A percentile compares a stretch with the other conserved stretches of the same genome.
These are phyloP conservation scores for Lantana camara DNA, from an alignment of 257 asterid species.

Conservation along the genomic window DNA sequence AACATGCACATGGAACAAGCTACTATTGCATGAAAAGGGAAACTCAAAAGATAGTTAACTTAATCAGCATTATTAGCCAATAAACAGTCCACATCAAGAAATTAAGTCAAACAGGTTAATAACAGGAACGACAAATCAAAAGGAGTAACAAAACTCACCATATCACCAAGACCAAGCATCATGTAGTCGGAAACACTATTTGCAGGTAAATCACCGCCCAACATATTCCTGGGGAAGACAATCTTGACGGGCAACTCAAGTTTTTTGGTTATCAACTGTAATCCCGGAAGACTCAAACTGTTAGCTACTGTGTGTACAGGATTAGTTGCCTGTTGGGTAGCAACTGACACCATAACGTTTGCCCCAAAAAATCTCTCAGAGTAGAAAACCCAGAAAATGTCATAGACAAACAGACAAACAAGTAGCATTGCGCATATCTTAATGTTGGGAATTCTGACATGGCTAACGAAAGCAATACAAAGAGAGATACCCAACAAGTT, in stretches of 20 bases:
- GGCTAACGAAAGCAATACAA: conserved; percentile 97
- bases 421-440: conserved; percentile 93
- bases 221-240: conserved; percentile 86
- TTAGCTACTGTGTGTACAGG: conserved; percentile 89
- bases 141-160: conserved; percentile 50
- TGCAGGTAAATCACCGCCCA: conserved; percentile 78
- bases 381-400: conserved; percentile 93
- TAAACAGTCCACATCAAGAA: neutral
- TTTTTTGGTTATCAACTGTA: conserved; percentile 78
- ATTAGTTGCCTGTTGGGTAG: conserved; percentile 90
- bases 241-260: conserved; percentile 96
- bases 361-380: conserved; percentile 95
- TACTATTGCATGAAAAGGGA: neutral
- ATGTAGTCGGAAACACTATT: conserved; percentile 65
- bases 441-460: conserved; percentile 94
- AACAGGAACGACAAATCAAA: conserved; percentile 3
- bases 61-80: neutral
- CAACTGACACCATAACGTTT: conserved; percentile 97
- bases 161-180: conserved; percentile 97
- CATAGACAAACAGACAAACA: conserved; percentile 80
- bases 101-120: neutral
- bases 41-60: neutral
- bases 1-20: neutral
- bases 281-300: conserved; percentile 93
- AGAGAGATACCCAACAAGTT: conserved; percentile 90